Conservation (phyloP, 164 flowering plant genomes). For the Umbilicus rupestris region DNA sequence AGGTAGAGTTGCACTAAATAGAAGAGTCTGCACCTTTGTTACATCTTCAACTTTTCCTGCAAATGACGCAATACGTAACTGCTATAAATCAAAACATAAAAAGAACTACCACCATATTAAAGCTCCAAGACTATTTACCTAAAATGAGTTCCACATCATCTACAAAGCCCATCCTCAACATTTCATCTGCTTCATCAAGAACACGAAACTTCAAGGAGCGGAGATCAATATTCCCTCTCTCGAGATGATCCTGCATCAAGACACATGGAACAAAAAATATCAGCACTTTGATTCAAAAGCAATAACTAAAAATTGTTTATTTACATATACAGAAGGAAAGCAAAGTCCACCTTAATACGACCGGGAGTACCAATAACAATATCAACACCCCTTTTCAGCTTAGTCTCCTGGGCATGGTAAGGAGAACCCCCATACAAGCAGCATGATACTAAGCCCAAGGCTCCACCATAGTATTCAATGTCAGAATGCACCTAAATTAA, state of each 20-base stretch:
- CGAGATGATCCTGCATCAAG: conserved; percentile 67
- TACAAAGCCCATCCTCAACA: conserved; percentile 94
- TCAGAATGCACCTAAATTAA: conserved; percentile 54
- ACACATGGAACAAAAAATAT: background rate
- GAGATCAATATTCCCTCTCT: conserved; percentile 66
- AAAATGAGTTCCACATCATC: conserved; percentile 94
- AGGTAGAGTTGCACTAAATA: conserved; percentile 96
- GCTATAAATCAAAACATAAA: background rate
- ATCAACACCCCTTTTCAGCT: conserved; percentile 79
- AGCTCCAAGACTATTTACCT: conserved; percentile 27
- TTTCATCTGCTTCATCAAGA: conserved; percentile 98
- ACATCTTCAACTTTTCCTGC: conserved; percentile 82
- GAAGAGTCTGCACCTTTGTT: conserved; percentile 86
- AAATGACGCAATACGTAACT: conserved; percentile 6
- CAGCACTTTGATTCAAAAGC: background rate
- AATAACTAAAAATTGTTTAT: background rate
- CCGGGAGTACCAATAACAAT: conserved; percentile 92
- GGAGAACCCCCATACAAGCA: conserved; percentile 83
- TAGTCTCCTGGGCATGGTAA: conserved; percentile 41
- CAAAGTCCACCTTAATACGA: conserved; percentile 56
- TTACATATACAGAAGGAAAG: background rate
- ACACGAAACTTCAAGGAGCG: conserved; percentile 70
- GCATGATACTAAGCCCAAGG: conserved; percentile 56
- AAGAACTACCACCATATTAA: background rate
- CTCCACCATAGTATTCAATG: conserved; percentile 73